A percentile compares a stretch with the other conserved stretches of the same genome.
These are phyloP conservation scores for Pseudocercospora ulei DNA, from an alignment of 2,329 filamentous ascomycete genomes.

Conservation along the genomic window DNA sequence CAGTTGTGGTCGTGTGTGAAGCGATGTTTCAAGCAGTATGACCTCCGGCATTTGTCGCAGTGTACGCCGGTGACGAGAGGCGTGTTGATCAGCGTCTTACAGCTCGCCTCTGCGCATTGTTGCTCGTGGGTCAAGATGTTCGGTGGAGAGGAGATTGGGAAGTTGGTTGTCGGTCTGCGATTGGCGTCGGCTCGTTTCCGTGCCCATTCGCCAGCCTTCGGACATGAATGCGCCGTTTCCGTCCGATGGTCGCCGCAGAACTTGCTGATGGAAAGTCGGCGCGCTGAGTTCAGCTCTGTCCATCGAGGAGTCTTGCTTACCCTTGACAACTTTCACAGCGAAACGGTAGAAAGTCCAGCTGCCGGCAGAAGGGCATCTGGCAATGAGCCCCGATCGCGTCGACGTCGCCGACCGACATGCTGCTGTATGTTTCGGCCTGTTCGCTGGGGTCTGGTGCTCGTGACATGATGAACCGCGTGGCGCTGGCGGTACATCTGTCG, in stretches of 20 bases:
- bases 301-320: slow-evolving; percentile 28
- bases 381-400: slow-evolving; percentile 84
- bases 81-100: slow-evolving; percentile 63
- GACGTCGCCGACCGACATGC: slow-evolving; percentile 68
- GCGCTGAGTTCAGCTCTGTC: background rate
- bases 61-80: slow-evolving; percentile 58
- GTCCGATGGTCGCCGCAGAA: slow-evolving; percentile 92
- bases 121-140: slow-evolving; percentile 54
- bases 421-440: slow-evolving; percentile 48
- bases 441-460: slow-evolving; percentile 10
- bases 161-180: slow-evolving; percentile 24
- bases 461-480: slow-evolving; percentile 13
- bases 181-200: slow-evolving; percentile 38
- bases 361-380: slow-evolving; percentile 81
- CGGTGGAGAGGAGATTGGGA: slow-evolving; percentile 40
- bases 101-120: slow-evolving; percentile 56
- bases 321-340: slow-evolving; percentile 76
- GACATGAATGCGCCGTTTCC: slow-evolving; percentile 67
- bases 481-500: slow-evolving; percentile 1
- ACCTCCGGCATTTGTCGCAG: slow-evolving; percentile 60
- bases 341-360: slow-evolving; percentile 94
- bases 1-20: slow-evolving; percentile 77
- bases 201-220: slow-evolving; percentile 53
- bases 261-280: slow-evolving; percentile 20
- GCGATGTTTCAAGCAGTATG: slow-evolving; percentile 70